Percentiles rank a stretch among this genome's conserved stretches.
These are phyloP conservation scores for Yarrowia osloensis DNA, from an alignment of 805 yeast species.

Conservation along the genomic window DNA sequence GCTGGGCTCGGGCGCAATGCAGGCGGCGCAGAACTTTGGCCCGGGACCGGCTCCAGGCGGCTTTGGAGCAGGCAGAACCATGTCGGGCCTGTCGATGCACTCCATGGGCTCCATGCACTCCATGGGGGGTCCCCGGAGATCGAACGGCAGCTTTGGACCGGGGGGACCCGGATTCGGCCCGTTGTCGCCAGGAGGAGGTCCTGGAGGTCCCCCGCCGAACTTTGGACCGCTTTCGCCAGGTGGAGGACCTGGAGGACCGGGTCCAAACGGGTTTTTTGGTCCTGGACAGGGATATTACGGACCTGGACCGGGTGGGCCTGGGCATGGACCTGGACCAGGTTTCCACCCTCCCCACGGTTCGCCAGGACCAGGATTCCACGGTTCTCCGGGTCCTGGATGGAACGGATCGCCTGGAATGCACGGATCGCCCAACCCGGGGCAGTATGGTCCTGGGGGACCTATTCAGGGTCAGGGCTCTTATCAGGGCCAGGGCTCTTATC, in stretches of 20 bases:
- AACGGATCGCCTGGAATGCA: not conserved
- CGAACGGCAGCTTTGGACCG: constrained; percentile 14
- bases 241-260: constrained; percentile 4
- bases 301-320: too few species aligned
- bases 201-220: not conserved
- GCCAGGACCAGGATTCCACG: not conserved
- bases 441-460: not conserved
- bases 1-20: constrained; percentile 25
- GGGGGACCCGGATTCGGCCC: not conserved
- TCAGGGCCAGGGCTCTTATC: too few species aligned
- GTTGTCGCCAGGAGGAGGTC: constrained; percentile 1
- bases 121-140: constrained; percentile 2
- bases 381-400: not conserved
- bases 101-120: constrained; percentile 5
- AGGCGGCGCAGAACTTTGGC: constrained; percentile 23
- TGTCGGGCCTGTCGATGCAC: constrained; percentile 19
- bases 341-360: not conserved
- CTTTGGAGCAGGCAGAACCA: constrained; percentile 19
- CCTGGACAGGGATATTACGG: constrained; percentile 3
- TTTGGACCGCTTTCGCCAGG: not conserved
- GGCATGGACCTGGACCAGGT: not conserved
- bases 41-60: not conserved
- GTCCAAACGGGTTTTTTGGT: not conserved
- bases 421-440: constrained; percentile 31
- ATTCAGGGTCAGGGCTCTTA: too few species aligned